Base-by-base conservation (phyloP, 2,329 filamentous ascomycete species). In the Venturia oleaginea region DNA sequence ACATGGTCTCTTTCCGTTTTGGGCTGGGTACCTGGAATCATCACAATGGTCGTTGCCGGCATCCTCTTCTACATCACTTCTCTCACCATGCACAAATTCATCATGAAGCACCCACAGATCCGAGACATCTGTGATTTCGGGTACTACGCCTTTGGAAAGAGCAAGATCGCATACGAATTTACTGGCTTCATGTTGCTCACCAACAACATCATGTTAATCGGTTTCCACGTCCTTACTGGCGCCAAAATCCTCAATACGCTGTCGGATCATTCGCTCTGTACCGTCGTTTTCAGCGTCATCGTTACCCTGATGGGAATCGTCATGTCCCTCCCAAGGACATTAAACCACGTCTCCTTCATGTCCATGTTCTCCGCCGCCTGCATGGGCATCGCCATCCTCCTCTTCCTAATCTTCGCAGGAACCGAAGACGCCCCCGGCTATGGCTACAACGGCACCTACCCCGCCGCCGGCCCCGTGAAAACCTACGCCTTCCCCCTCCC, bases 21-120 rank as follows among this genome's bases (percentile, higher is more conserved):
- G 8, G 78, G 78, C 60, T 79, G 77, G 77, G 76, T 79, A 24
- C 77, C 78, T 2, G 77, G 78, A 6, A 76, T 80, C 48, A 75
- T 80, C 65, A 79, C 77, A 42, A 81, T 80, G 78, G 66, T 81
- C 15, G 67, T 76, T 6, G 75, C 77, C 13, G 77, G 77, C 34
- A 67, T 76, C 4, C 69, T 81, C 3, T 81, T 81, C 72, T 81
- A 76, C 76, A 77, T 80, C 64, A 81, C 79, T 13, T 79, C 77
- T 13, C 76, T 81, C 37, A 81, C 79, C 24, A 81, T 82, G 78
- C 77, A 80, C 72, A 77, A 77, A 64, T 82, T 74, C 69, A 81
- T 81, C 71, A 81, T 82, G 79, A 80, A 80, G 66, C 67, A 81
- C 64, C 79, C 79, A 13, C 76, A 80, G 42, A 81, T 82, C 69